Conservation (phyloP, 2,329 filamentous ascomycete genomes). For the Polychaeton citri region DNA sequence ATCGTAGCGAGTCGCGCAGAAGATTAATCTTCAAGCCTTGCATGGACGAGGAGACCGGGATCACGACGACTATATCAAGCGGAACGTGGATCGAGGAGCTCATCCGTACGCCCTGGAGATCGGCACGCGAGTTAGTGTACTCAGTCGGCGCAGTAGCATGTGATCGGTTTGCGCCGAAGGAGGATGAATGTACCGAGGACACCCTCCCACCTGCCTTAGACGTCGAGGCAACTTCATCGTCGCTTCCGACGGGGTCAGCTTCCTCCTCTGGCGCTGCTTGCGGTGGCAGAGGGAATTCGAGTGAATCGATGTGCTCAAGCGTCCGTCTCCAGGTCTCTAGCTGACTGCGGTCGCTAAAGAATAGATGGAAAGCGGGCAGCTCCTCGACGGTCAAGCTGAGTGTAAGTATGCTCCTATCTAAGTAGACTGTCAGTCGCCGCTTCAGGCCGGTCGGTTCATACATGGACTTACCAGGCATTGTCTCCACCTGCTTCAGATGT, state of each 20-base stretch:
- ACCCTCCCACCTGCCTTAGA: constrained; percentile 48
- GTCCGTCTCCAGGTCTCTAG: constrained; percentile 85
- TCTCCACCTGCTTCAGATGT: constrained; percentile 83
- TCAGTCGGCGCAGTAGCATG: constrained; percentile 82
- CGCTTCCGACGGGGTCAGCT: constrained; percentile 72
- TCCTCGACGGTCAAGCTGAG: constrained; percentile 84
- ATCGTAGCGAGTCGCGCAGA: constrained; percentile 78
- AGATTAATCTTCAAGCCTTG: constrained; percentile 98
- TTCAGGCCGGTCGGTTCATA: constrained; percentile 2
- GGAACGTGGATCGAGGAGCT: constrained; percentile 63
- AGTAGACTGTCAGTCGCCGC: too few species aligned
- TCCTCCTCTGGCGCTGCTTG: constrained; percentile 64
- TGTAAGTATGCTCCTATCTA: constrained; percentile 74
- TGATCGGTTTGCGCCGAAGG: constrained; percentile 69
- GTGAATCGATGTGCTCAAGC: constrained; percentile 65
- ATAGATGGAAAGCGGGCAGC: constrained; percentile 84
- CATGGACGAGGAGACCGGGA: constrained; percentile 96
- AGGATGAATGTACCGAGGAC: constrained; percentile 68
- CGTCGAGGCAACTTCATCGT: constrained; percentile 51
- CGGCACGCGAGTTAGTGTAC: constrained; percentile 52
- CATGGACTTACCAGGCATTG: constrained; percentile 31
- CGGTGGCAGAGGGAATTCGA: constrained; percentile 44
- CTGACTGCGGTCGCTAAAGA: constrained; percentile 71
- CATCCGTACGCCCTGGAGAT: constrained; percentile 30
- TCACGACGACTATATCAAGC: constrained; percentile 88